Evolutionary conservation across 2,329 filamentous ascomycete genomes (phyloP), one percentile per base, ranked within the genome.

Genomic region (Zymoseptoria ardabiliae): DNA sequence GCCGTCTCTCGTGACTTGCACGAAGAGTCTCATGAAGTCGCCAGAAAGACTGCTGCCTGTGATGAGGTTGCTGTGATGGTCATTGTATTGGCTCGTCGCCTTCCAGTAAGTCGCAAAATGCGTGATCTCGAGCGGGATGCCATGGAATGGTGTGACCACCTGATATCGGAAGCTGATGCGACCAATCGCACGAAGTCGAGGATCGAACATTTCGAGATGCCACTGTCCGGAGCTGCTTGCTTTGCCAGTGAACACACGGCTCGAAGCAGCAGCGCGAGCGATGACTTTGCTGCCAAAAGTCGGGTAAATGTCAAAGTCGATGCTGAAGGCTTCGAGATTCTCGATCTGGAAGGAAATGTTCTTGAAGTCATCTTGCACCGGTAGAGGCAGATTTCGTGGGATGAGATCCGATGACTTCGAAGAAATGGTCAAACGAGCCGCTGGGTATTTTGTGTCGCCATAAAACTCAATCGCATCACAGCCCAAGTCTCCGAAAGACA

Each of bases 31-130:
- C 22, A 96, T 86, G 73, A 97, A 97, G 69, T 97, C 90, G n/a
- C 94, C 94, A 2, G 91, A 95, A 58, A 99, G 76, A 76, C 93
- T 97, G 9, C 93, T 97, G 0, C 93, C 94, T 0, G 93, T 97
- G 19, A 99, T 90, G 22, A 97, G 85, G 22, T 91, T 90, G 70
- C 84, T 94, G 22, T 89, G 88, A 53, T 91, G 89, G 55, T 90
- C 86, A 72, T 96, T 91, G 53, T 94, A 83, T 67, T 96, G 91
- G 69, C 91, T 96, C 1, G 94, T 99, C 0, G 93, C 93, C 75
- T 97, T 99, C 94, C 94, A 99, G 75, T 99, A 99, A 0, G 94
- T 97, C 63, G 96, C 94, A 68, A 97, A 99, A 70, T 97, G 92
- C 1, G 94, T 96, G 61, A 99, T 97, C 74, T 99, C 94, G 21